phyloP scores from a whole-genome alignment of 2,329 filamentous ascomycete species.

The Sclerotinia nivalis region DNA sequence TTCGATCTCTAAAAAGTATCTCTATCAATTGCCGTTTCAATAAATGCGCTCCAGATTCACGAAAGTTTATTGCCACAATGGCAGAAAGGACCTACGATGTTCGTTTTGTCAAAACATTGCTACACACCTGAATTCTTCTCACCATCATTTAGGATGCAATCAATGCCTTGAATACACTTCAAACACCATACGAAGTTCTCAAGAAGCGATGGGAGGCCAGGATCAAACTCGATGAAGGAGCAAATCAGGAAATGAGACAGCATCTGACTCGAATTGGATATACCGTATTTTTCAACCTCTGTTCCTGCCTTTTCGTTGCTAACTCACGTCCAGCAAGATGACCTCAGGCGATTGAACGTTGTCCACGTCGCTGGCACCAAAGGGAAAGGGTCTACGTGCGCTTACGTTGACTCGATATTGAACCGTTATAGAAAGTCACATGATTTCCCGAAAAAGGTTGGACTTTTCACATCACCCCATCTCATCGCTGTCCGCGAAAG shows the following conservation, averaged over 20 bases:
- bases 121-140: slow-evolving; percentile 10
- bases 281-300: slow-evolving; percentile 46
- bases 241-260: slow-evolving; percentile 76
- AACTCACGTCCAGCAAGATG: slow-evolving; percentile 31
- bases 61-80: slow-evolving; percentile 14
- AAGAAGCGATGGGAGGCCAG: slow-evolving; percentile 77
- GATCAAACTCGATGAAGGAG: slow-evolving; percentile 65
- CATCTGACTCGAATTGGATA: slow-evolving; percentile 81
- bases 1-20: not conserved
- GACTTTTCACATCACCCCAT: slow-evolving; percentile 70
- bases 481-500: slow-evolving; percentile 67
- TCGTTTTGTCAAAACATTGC: slow-evolving; percentile 2
- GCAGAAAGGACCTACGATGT: slow-evolving; percentile 31
- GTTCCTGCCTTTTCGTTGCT: not conserved
- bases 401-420: slow-evolving; percentile 65
- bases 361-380: slow-evolving; percentile 76
- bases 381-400: slow-evolving; percentile 73
- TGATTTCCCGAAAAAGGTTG: slow-evolving; percentile 45
- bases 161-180: slow-evolving; percentile 81
- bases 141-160: slow-evolving; percentile 70
- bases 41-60: not conserved
- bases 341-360: slow-evolving; percentile 61
- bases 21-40: not conserved
- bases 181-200: slow-evolving; percentile 81
- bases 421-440: slow-evolving; percentile 48